Conservation (phyloP, 371 early-diverging fungal species). For the Mucor irregularis region DNA sequence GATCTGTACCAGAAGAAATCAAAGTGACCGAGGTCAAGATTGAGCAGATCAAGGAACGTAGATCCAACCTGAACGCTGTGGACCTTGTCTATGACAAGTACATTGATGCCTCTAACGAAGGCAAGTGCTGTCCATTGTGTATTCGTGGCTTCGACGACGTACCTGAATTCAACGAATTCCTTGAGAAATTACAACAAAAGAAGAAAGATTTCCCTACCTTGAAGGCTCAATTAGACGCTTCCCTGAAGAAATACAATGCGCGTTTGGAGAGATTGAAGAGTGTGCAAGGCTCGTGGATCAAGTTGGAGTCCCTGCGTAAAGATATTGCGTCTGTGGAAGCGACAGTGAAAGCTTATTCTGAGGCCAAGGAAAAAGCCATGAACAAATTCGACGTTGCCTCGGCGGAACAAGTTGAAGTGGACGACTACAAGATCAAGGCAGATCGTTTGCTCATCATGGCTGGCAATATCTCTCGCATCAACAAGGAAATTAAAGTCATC, state of each 20-base stretch:
- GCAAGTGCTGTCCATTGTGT: conserved; percentile 74
- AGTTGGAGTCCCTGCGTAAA: conserved; percentile 11
- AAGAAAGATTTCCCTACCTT: conserved; percentile 15
- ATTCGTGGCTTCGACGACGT: conserved; percentile 54
- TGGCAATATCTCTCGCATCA: conserved; percentile 40
- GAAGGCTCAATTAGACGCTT: conserved; percentile 34
- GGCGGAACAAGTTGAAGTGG: conserved; percentile 10
- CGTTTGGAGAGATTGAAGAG: conserved; percentile 12
- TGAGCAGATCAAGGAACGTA: neutral
- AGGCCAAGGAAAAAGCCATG: neutral
- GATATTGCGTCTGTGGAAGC: conserved; percentile 4
- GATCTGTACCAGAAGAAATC: conserved; percentile 25
- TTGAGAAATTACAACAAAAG: conserved; percentile 34
- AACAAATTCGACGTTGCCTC: conserved; percentile 11
- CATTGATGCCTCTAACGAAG: conserved; percentile 42
- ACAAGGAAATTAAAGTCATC: conserved; percentile 38
- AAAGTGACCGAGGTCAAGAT: conserved; percentile 12
- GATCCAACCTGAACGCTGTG: neutral
- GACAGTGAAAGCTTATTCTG: neutral
- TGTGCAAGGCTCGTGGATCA: conserved; percentile 10
- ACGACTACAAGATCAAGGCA: conserved; percentile 15
- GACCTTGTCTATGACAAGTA: conserved; percentile 59
- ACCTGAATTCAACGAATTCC: conserved; percentile 55
- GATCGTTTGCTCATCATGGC: conserved; percentile 24
- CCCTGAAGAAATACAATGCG: neutral